Evolutionary conservation across 345 rosid genomes (phyloP), one percentile per base, ranked within the genome.

Genomic region (Carallia pectinifolia): DNA sequence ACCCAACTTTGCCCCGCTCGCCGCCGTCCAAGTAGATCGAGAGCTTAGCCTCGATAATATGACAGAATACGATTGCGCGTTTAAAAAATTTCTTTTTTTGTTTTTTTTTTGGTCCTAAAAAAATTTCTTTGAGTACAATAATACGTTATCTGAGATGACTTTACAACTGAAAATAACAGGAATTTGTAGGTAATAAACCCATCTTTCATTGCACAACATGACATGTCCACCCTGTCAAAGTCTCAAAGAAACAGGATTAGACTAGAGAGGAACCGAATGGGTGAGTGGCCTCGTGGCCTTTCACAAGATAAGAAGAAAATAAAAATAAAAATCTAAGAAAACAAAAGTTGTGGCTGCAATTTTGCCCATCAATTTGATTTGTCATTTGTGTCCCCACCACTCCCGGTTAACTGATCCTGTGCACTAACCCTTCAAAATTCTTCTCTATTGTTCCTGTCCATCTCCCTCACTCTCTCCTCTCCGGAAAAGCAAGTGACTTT

Each of bases 341-440:
- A 56, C 4, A 71, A 84, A 87, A 84, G 77, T 73, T 85, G 91
- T 89, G 95, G 95, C 64, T 81, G 78, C 81, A 78, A 84, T 40
- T 83, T 4, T 33, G 4, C 56, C 82, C 63, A 73, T 81, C 86
- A 75, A 78, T 71, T 80, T 71, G 15, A 12, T 3, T 56, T 30
- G 5, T 8, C 29, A 29, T 1, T 2, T 59, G 8, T 40, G 58
- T 52, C 69, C 75, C 81, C 80, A 23, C 87, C 84, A 72, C 76
- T 33, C 44, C 58, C 59, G 30, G n/a, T 76, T 69, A 62, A 29
- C 74, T 79, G 71, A 74, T 78, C 75, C 31, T 27, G 68, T 76
- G 77, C 83, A 23, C 73, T 66, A 79, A 54, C 72, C 19, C 61
- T 34, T 62, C 39, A 15, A 38, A 12, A 4, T 16, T 13, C 50